Evolutionary conservation across 2,329 filamentous ascomycete species (phyloP).

Genomic region (Sporothrix phasma): DNA sequence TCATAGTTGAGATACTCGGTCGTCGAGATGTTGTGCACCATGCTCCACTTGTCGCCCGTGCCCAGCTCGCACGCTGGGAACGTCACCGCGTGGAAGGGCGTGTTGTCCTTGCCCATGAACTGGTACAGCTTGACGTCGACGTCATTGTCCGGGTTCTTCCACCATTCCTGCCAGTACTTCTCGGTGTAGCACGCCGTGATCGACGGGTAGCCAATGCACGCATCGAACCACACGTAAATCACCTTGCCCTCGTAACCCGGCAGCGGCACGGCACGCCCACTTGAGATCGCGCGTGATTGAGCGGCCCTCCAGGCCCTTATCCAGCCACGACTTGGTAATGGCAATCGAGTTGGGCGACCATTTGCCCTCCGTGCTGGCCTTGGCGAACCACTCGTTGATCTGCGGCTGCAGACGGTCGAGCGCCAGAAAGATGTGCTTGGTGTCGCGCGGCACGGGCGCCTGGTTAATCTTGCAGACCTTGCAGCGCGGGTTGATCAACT

Average conservation of each 20-base stretch:
- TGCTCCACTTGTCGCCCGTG: conserved; percentile 77
- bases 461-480: conserved; percentile 91
- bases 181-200: conserved; percentile 85
- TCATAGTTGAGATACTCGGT: conserved; percentile 88
- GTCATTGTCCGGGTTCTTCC: conserved; percentile 81
- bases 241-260: conserved; percentile 54
- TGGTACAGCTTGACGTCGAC: conserved; percentile 84
- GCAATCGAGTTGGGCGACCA: conserved; percentile 68
- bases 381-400: conserved; percentile 67
- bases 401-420: conserved; percentile 73
- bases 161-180: conserved; percentile 74
- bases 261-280: conserved; percentile 59
- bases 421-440: conserved; percentile 83
- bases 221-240: conserved; percentile 64
- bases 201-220: conserved; percentile 94
- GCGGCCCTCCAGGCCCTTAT: conserved; percentile 73
- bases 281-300: conserved; percentile 88
- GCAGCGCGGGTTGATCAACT: conserved; percentile 75
- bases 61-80: conserved; percentile 84
- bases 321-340: conserved; percentile 73
- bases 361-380: conserved; percentile 60
- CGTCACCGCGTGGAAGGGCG: conserved; percentile 70
- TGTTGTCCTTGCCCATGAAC: conserved; percentile 92
- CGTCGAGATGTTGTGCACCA: conserved; percentile 77
- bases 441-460: conserved; percentile 70